These are phyloP conservation scores for Apiospora sp. DNA, from an alignment of 2,329 filamentous ascomycete genomes.

Conservation along the genomic window DNA sequence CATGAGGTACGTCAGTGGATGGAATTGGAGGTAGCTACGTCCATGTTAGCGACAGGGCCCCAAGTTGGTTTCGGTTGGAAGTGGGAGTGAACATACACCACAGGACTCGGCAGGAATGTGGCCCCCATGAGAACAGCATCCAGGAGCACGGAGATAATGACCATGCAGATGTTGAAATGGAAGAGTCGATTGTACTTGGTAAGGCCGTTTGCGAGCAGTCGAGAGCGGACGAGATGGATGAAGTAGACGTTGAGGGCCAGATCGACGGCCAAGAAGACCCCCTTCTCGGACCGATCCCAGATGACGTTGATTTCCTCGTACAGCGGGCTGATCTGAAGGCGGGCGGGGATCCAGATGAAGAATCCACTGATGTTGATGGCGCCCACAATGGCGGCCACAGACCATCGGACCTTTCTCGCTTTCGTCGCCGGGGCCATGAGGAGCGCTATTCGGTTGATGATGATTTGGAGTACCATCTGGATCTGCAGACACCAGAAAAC, in stretches of 20 bases:
- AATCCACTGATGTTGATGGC: slow-evolving; percentile 54
- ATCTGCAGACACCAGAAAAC: slow-evolving; percentile 37
- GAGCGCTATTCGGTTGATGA: slow-evolving; percentile 53
- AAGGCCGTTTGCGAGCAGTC: slow-evolving; percentile 51
- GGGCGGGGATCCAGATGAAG: slow-evolving; percentile 54
- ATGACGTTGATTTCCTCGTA: slow-evolving; percentile 49
- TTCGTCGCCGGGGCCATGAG: slow-evolving; percentile 44
- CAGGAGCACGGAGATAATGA: slow-evolving; percentile 49
- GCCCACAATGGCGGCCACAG: slow-evolving; percentile 46
- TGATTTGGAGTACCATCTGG: slow-evolving; percentile 54
- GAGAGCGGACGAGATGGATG: slow-evolving; percentile 47
- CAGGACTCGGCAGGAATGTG: slow-evolving; percentile 49
- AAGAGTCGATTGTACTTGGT: slow-evolving; percentile 52
- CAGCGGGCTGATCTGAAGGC: slow-evolving; percentile 44
- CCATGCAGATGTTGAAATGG: slow-evolving; percentile 50
- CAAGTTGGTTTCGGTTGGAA: no score
- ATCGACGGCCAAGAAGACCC: slow-evolving; percentile 51
- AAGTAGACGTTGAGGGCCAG: slow-evolving; percentile 53
- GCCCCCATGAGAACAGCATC: slow-evolving; percentile 47
- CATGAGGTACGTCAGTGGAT: slow-evolving; percentile 52
- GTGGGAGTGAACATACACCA: slow-evolving; percentile 27
- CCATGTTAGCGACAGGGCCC: not conserved
- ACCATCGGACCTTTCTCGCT: slow-evolving; percentile 45
- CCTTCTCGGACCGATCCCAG: slow-evolving; percentile 55
- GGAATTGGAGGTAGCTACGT: slow-evolving; percentile 53